These are phyloP conservation scores for Astrephomene gubernaculifera DNA, from an alignment of 139 green algal genomes.

Conservation along the genomic window DNA sequence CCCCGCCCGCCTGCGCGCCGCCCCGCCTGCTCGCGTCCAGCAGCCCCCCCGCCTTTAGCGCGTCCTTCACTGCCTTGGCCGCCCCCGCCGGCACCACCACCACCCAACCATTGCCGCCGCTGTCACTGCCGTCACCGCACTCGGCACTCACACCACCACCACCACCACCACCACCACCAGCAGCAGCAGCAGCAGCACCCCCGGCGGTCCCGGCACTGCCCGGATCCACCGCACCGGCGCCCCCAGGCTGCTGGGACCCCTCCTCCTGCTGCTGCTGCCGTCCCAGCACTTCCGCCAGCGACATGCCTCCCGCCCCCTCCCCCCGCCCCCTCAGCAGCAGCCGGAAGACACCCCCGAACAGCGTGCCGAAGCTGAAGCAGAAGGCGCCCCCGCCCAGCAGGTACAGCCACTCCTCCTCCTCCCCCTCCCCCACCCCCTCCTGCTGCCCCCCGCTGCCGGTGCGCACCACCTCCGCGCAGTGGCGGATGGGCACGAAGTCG, in stretches of 20 bases:
- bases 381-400: constrained; percentile 67
- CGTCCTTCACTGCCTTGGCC: constrained; percentile 74
- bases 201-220: no score
- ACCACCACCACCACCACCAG: neutral
- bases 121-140: neutral
- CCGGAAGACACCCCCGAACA: constrained; percentile 52
- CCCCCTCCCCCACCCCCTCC: no score
- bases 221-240: neutral
- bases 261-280: neutral
- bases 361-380: constrained; percentile 74
- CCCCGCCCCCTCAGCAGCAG: constrained; percentile 27
- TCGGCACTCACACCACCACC: neutral
- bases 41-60: constrained; percentile 56
- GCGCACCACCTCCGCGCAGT: constrained; percentile 33
- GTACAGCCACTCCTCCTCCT: constrained; percentile 20
- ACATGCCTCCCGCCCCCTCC: neutral
- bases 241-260: neutral
- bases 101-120: neutral
- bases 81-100: constrained; percentile 13
- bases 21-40: constrained; percentile 47
- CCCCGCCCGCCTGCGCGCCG: neutral
- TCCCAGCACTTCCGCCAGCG: neutral
- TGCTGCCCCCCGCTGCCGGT: no score
- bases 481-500: constrained; percentile 48
- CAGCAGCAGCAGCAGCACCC: no score